Base-by-base conservation (phyloP, 306 rosid species). In the Urtica urens region DNA sequence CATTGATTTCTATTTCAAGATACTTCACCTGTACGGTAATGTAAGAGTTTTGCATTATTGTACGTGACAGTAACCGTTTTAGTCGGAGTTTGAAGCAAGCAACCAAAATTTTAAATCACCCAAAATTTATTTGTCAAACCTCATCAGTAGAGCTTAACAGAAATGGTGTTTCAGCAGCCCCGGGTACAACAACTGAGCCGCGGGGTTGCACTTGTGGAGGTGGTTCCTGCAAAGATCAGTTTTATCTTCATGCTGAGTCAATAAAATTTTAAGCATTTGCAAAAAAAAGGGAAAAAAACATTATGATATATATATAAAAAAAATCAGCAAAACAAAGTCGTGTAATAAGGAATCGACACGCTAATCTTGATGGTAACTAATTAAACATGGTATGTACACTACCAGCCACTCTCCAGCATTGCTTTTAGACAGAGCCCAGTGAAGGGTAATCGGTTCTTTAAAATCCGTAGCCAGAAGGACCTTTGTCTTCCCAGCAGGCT, bases 371-470 rank as follows among this genome's bases (percentile, higher is more conserved):
- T 18, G 31, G 57, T 53, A 37, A 40, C 19, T 39, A 47, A 56
- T 46, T 53, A 70, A 43, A 74, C 30, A 57, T 23, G 25, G 28
- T n/a, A 2, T 56, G 58, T 43, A 41, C 60, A 72, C 81, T 70
- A 90, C 99, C 87, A 60, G 63, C 99, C 99, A 90, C 74, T 90
- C 95, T 61, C 84, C 87, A 27, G 87, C 66, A 16, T 64, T 64
- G 66, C 70, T 61, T 63, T 49, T 72, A 33, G 95, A 90, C 60
- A 90, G 69, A 41, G 92, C 93, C 99, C 99, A 90, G 64, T 90
- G 99, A 65, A 90, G 82, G 59, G 67, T 75, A 59, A 62, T 26
- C 37, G 92, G 92, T 43, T 40, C 67, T 66, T 73, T 66, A 40
- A 67, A 56, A 71, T 85, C 95, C 27, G 95, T 85, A 55, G 92